Evolutionary conservation across 176 grass and related monocot genomes (phyloP).

Genomic region (Oryza australiensis): DNA sequence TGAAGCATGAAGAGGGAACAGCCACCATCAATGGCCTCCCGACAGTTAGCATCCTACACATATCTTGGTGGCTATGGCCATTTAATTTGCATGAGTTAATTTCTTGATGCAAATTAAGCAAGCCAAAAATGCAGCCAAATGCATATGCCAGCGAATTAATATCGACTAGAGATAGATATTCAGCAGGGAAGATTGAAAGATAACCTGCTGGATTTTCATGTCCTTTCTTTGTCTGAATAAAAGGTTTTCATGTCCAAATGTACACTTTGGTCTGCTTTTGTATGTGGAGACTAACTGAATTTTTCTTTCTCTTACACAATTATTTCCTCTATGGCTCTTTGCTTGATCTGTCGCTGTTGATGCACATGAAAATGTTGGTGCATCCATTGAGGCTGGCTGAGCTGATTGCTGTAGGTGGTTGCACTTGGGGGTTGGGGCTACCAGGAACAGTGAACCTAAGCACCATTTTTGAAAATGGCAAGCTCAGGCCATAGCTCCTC

Average conservation of each 20-base stretch:
- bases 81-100: background rate
- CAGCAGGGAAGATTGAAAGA: background rate
- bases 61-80: background rate
- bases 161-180: background rate
- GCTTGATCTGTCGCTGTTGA: background rate
- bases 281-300: background rate
- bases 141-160: background rate
- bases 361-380: slow-evolving; percentile 5
- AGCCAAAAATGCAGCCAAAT: background rate
- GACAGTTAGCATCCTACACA: background rate
- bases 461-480: background rate
- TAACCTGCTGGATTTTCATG: background rate
- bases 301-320: background rate
- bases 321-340: background rate
- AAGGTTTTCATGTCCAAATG: background rate
- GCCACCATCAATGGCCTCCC: slow-evolving; percentile 1
- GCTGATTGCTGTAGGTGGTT: background rate
- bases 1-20: background rate
- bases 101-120: background rate
- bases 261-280: background rate
- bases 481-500: background rate
- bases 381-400: background rate
- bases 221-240: background rate
- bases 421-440: background rate
- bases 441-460: background rate